phyloP scores from a whole-genome alignment of 1,139 yeast genomes.

The Yamadazyma siamensis region DNA sequence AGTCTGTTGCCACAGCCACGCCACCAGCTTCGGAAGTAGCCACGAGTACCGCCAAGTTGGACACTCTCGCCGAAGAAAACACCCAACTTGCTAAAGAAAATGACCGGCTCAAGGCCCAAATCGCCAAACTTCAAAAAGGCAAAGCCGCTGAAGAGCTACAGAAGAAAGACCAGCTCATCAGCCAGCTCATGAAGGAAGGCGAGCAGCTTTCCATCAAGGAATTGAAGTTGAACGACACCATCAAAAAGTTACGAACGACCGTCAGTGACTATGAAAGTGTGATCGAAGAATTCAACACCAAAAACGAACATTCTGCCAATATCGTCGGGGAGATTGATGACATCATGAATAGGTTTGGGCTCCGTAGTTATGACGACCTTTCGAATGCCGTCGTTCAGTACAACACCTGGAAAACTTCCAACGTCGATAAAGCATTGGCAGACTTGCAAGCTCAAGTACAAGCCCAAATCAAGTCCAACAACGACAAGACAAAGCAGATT shows the following conservation, averaged over 20 bases:
- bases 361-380: conserved; percentile 26
- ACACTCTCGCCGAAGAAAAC: conserved; percentile 4
- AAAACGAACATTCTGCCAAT: conserved; percentile 26
- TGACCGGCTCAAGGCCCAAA: conserved; percentile 3
- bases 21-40: not conserved
- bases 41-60: too few species aligned
- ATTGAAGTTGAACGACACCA: conserved; percentile 60
- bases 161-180: conserved; percentile 56
- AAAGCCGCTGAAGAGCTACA: conserved; percentile 23
- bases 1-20: not conserved
- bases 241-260: conserved; percentile 57
- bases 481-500: conserved; percentile 28
- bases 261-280: conserved; percentile 43
- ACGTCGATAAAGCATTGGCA: conserved; percentile 18
- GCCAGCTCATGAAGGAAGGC: conserved; percentile 71
- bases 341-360: conserved; percentile 23
- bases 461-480: conserved; percentile 33
- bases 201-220: conserved; percentile 74
- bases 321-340: conserved; percentile 34
- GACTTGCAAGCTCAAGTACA: conserved; percentile 23
- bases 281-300: conserved; percentile 30
- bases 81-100: conserved; percentile 7
- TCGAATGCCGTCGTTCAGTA: conserved; percentile 17
- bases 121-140: conserved; percentile 4
- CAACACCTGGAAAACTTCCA: conserved; percentile 12